These are phyloP conservation scores for Gracilaria domingensis DNA, from an alignment of 23 red algal genomes.

Conservation along the genomic window DNA sequence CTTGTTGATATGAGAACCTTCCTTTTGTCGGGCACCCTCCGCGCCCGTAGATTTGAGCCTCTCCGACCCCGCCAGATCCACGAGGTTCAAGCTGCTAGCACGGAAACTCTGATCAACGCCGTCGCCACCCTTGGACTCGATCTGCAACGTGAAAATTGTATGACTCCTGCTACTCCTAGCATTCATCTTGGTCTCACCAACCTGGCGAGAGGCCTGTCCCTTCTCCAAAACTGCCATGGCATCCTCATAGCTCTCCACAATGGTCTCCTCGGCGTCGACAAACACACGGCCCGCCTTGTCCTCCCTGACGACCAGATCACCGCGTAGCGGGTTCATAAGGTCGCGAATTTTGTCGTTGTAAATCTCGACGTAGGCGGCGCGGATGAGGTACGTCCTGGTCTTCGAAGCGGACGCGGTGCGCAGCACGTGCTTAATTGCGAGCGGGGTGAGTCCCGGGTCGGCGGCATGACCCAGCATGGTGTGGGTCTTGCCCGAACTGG, in stretches of 20 bases:
- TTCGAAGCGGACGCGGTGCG: constrained; percentile 35
- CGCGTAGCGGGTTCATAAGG: constrained; percentile 66
- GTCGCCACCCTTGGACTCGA: constrained; percentile 71
- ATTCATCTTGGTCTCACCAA: constrained; percentile 93
- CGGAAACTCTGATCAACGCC: constrained; percentile 66
- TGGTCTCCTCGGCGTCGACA: constrained; percentile 75
- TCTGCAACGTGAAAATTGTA: constrained; percentile 83
- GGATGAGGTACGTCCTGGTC: constrained; percentile 52
- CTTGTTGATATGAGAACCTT: constrained; percentile 92
- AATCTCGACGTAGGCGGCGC: constrained; percentile 89
- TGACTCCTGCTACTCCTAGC: constrained; percentile 83
- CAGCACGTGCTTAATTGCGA: constrained; percentile 85
- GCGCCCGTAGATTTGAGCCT: constrained; percentile 82
- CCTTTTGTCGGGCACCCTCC: constrained; percentile 78
- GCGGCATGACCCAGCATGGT: constrained; percentile 84
- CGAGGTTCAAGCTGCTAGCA: constrained; percentile 76
- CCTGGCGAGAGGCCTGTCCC: constrained; percentile 71
- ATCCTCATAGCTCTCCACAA: constrained; percentile 68
- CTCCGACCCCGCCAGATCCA: constrained; percentile 97
- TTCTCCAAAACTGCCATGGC: constrained; percentile 77
- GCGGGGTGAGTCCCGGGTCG: constrained; percentile 82
- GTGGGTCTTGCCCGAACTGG: constrained; percentile 95
- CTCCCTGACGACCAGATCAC: constrained; percentile 53
- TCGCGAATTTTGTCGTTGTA: constrained; percentile 96
- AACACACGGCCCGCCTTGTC: constrained; percentile 66